Conservation (phyloP, 768 basidiomycete genomes). For the Rhodotorula babjevae region DNA sequence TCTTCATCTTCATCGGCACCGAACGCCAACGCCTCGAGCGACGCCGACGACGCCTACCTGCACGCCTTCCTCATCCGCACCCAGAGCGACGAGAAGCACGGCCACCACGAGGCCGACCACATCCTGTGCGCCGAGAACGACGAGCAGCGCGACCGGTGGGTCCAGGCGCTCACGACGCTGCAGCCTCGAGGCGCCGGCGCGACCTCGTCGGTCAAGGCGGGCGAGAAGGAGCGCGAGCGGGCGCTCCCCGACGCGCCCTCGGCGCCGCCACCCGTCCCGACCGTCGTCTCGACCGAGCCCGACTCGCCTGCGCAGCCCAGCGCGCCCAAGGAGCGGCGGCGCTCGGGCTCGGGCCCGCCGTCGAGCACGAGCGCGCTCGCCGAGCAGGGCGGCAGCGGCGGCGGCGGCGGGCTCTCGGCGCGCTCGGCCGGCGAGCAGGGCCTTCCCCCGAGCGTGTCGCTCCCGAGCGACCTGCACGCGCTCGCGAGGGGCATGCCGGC, state of each 20-base stretch:
- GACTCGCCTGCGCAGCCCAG: neutral
- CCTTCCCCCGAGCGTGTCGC: constrained; percentile 60
- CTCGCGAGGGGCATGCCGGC: constrained; percentile 23
- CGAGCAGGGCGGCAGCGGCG: too few relatives aligned
- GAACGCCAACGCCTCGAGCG: neutral
- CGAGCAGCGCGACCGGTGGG: constrained; percentile 86
- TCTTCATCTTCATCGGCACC: neutral
- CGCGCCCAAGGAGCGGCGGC: neutral
- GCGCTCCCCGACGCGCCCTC: neutral
- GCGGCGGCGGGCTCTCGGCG: neutral
- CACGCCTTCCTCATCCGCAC: constrained; percentile 98
- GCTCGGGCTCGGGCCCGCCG: constrained; percentile 19
- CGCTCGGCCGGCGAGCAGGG: constrained; percentile 11
- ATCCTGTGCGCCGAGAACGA: constrained; percentile 97
- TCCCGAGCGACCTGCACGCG: constrained; percentile 53
- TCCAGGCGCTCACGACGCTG: constrained; percentile 62
- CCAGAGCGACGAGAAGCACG: constrained; percentile 52
- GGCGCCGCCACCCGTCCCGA: neutral
- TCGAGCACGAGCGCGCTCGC: neutral
- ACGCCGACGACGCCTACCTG: constrained; percentile 81
- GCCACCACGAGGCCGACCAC: constrained; percentile 60
- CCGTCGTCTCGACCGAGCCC: constrained; percentile 7
- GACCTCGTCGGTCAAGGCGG: neutral
- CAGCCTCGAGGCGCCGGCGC: neutral
- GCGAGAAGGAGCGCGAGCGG: neutral